Percentiles rank a stretch among this genome's conserved stretches.
Evolutionary conservation across 2,329 filamentous ascomycete genomes (phyloP).

Genomic region (Emydomyces testavorans): DNA sequence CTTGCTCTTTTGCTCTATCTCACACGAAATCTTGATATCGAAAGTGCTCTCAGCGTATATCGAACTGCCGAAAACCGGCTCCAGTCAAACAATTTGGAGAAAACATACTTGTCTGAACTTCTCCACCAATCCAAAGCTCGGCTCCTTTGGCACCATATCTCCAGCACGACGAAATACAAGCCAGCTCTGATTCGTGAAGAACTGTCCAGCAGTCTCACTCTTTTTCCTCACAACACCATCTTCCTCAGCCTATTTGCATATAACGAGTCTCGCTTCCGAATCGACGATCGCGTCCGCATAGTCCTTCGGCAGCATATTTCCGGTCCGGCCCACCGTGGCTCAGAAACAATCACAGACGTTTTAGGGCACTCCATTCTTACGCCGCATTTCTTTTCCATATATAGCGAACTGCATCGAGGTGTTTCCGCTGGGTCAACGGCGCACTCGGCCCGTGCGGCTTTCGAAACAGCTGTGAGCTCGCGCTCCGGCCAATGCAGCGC

Average conservation of each 20-base stretch:
- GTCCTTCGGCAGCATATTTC: constrained; percentile 42
- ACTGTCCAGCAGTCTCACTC: constrained; percentile 47
- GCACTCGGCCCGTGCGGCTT: constrained; percentile 45
- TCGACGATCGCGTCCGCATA: constrained; percentile 65
- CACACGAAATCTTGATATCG: constrained; percentile 29
- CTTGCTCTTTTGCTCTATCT: constrained; percentile 59
- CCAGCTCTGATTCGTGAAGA: constrained; percentile 53
- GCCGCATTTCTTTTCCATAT: constrained; percentile 45
- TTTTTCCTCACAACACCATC: constrained; percentile 65
- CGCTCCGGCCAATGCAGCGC: constrained; percentile 29
- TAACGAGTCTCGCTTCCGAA: constrained; percentile 58
- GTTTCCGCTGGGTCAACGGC: constrained; percentile 37
- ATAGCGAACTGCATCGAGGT: constrained; percentile 41
- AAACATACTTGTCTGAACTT: constrained; percentile 42
- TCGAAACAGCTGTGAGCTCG: constrained; percentile 40
- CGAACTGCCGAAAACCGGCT: constrained; percentile 35
- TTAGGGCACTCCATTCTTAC: constrained; percentile 13
- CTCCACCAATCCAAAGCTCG: constrained; percentile 57
- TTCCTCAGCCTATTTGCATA: constrained; percentile 63
- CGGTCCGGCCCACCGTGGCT: constrained; percentile 18
- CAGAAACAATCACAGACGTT: constrained; percentile 15
- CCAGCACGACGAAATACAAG: constrained; percentile 52
- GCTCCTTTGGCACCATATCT: constrained; percentile 56
- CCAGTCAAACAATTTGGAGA: constrained; percentile 28
- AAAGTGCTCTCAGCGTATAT: constrained; percentile 31